A percentile compares a stretch with the other conserved stretches of the same genome.
These are phyloP conservation scores for Lodderomyces pseudojiufengensis DNA, from an alignment of 1,139 yeast genomes.

Conservation along the genomic window DNA sequence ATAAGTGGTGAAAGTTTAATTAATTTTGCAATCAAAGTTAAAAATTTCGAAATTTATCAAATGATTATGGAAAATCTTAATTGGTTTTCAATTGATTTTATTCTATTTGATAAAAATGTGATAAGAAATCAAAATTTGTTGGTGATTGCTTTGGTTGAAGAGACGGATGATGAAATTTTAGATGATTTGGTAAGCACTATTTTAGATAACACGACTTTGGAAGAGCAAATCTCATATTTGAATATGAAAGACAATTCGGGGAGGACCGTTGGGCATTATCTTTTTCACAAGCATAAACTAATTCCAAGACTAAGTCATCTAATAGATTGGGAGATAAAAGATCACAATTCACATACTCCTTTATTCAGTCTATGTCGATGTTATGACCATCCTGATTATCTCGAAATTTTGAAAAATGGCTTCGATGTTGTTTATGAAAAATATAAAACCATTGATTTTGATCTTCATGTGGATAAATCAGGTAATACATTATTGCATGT, in stretches of 20 bases:
- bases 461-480: constrained; percentile 64
- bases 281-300: constrained; percentile 56
- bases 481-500: constrained; percentile 81
- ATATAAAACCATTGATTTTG: constrained; percentile 41
- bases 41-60: constrained; percentile 42
- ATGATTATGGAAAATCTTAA: constrained; percentile 41
- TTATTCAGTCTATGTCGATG: constrained; percentile 71
- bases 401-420: constrained; percentile 43
- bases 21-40: constrained; percentile 48
- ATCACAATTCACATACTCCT: constrained; percentile 73
- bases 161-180: constrained; percentile 42
- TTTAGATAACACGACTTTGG: constrained; percentile 34
- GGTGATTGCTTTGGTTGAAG: constrained; percentile 57
- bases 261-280: constrained; percentile 70
- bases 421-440: constrained; percentile 44
- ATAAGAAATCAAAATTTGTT: constrained; percentile 52
- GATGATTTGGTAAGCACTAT: constrained; percentile 47
- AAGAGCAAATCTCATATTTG: constrained; percentile 49
- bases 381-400: constrained; percentile 73
- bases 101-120: constrained; percentile 59
- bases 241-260: constrained; percentile 48
- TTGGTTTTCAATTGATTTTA: constrained; percentile 61
- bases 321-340: constrained; percentile 71
- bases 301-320: constrained; percentile 53
- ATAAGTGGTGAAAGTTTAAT: constrained; percentile 66